Base-by-base conservation (phyloP, 805 yeast species). In the Pichia eremophila region DNA sequence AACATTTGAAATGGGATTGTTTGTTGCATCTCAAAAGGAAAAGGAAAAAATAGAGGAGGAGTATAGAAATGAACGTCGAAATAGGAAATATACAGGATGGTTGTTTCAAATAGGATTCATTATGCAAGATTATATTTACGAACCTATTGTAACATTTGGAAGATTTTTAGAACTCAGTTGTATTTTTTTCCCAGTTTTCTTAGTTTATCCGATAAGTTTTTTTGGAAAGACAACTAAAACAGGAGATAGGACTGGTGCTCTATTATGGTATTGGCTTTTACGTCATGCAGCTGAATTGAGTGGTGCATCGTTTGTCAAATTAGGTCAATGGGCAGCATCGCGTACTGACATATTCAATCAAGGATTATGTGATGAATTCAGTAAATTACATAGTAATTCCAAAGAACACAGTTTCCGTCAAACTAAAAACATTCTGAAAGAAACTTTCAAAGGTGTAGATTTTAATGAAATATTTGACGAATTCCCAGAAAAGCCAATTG, bases 321-420 rank as follows among this genome's bases (percentile, higher is more conserved):
- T 93, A 48, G 99, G 98, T 4, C 99, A 93, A 68, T 93, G 99
- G 99, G 99, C 99, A 0, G 97, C 97, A 3, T 85, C 96, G 11
- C 77, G 99, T 64, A 86, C 95, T 0, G 99, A 93, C 65, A 83
- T 93, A 34, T 91, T 93, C 66, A 83, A 96, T 4, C 69, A 67
- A 42, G 85, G 76, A 39, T 66, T 91, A 64, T 91, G 98, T 62
- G 76, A 77, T 22, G 89, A 85, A 58, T 67, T 93, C 55, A 77
- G 86, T 10, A 67, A 75, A 25, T 67, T 93, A 47, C 99, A 93
- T 63, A 85, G 96, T 6, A 78, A 87, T 59, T 91, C 89, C 10
- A 78, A 75, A 49, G 74, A 83, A 7, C 99, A 93, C 68, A 67
- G 84, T 0, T 63, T 86, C 32, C 54, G 59, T 1, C 72, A 73